Conservation (phyloP, 2,329 filamentous ascomycete species). For the Ceratocystis destructans region DNA sequence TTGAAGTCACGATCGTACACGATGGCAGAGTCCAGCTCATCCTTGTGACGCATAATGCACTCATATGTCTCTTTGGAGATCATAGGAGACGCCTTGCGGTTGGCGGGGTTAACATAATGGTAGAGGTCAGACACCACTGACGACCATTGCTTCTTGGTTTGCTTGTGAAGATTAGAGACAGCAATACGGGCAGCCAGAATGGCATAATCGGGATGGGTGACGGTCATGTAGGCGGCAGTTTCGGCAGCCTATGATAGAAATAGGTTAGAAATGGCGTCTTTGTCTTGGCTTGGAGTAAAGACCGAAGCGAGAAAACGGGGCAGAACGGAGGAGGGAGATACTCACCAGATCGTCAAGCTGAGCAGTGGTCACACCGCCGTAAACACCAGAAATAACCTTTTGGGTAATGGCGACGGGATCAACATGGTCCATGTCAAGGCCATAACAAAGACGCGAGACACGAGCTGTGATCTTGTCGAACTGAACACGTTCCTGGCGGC, state of each 20-base stretch:
- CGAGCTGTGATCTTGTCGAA: constrained; percentile 99
- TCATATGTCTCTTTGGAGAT: constrained; percentile 86
- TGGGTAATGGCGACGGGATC: constrained; percentile 97
- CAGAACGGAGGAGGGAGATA: constrained; percentile 19
- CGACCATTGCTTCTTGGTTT: constrained; percentile 99
- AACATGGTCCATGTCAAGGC: constrained; percentile 84
- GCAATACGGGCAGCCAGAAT: constrained; percentile 96
- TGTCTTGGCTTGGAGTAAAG: not conserved
- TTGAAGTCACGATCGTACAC: constrained; percentile 99
- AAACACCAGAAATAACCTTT: constrained; percentile 98
- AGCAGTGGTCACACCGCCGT: constrained; percentile 91
- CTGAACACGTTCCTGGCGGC: constrained; percentile 98
- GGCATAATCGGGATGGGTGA: constrained; percentile 97
- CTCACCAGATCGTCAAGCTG: constrained; percentile 93
- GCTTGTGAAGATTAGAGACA: constrained; percentile 98
- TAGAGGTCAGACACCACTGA: constrained; percentile 85
- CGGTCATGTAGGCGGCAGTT: constrained; percentile 98
- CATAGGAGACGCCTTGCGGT: constrained; percentile 73
- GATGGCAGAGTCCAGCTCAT: constrained; percentile 96
- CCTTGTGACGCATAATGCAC: constrained; percentile 86
- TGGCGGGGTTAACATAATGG: constrained; percentile 93
- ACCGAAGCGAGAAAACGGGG: not conserved
- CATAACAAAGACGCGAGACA: constrained; percentile 94
- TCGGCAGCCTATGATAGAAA: constrained; percentile 64
- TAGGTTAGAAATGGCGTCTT: constrained; percentile 20